Base-by-base conservation (phyloP, 2,329 filamentous ascomycete species). In the Claviceps quebecensis region DNA sequence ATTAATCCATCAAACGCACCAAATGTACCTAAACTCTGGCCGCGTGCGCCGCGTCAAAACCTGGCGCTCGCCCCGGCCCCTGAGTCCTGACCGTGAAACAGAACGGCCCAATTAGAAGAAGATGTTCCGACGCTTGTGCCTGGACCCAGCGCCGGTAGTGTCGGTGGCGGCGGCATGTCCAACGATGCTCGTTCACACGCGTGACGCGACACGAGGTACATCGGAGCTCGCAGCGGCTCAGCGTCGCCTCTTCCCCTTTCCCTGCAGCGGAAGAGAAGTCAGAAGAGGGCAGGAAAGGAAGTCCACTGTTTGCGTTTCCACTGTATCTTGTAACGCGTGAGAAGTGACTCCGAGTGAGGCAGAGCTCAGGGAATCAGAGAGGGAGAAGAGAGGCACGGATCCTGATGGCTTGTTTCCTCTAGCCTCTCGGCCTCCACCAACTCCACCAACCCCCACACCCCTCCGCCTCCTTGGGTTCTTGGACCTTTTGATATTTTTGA, bases 391-490 rank as follows among this genome's bases (percentile, higher is more conserved):
- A 34, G 29, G 29, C 29, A 34, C 29, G 29, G 29, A 34, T 34
- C 29, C 29, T 29, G 26, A 29, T 29, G 26, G 26, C 26, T 29
- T 29, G 26, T 29, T 29, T 29, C 26, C 26, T 34, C 17, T 41
- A 13, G 17, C 26, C 26, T 34, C 17, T 41, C 13, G 17, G 13
- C 13, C 17, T 23, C 48, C 45, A 46, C 51, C 37, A 44, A 41
- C 53, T 48, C 51, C 51, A 48, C 53, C 22, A 3, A 36, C 7
- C 41, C 39, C 26, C 45, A 45, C 17, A 44, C 54, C 44, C 48
- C 29, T 22, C 9, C 11, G 17, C 17, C 39, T 44, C 39, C 17
- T 34, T 52, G 48, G 36, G 47, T 49, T 53, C 54, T 39, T 39
- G 1, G 38, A 5, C 16, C 38, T 39, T 39, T 39, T n/a, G 38